These are phyloP conservation scores for Aschersonia sp. DNA, from an alignment of 2,329 filamentous ascomycete genomes.

Conservation along the genomic window DNA sequence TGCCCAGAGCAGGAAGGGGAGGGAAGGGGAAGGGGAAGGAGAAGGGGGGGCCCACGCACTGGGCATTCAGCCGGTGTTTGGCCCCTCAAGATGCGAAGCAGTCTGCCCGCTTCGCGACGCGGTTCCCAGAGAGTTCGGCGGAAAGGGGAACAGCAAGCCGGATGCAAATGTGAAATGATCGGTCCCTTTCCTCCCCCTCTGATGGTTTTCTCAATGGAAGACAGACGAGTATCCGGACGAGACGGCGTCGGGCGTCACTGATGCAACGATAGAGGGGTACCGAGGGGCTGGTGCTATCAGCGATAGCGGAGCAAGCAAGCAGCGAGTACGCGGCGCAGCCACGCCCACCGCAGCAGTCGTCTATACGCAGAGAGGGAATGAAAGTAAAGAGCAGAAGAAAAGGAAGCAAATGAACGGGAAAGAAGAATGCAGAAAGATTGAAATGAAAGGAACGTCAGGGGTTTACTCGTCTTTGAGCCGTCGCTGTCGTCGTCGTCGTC, in stretches of 20 bases:
- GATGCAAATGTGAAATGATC: too few relatives aligned
- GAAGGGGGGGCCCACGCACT: conserved; percentile 11
- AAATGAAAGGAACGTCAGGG: conserved; percentile 1
- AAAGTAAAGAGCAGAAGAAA: neutral
- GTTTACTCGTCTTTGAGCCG: neutral
- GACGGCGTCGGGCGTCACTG: neutral
- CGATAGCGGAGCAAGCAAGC: neutral
- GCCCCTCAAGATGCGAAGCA: conserved; percentile 13
- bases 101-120: conserved; percentile 14
- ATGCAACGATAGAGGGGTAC: conserved; percentile 4
- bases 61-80: conserved; percentile 21
- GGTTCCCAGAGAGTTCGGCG: neutral
- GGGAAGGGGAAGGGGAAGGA: neutral
- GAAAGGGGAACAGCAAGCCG: neutral
- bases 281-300: conserved; percentile 4
- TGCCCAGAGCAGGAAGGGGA: neutral
- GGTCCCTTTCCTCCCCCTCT: too few relatives aligned
- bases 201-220: neutral
- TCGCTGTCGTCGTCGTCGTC: neutral
- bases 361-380: neutral
- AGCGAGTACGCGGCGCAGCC: neutral
- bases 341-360: neutral
- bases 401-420: neutral
- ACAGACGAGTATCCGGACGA: neutral
- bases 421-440: neutral